phyloP scores from a whole-genome alignment of 305 asterid genomes.

The Euphrasia arctica region DNA sequence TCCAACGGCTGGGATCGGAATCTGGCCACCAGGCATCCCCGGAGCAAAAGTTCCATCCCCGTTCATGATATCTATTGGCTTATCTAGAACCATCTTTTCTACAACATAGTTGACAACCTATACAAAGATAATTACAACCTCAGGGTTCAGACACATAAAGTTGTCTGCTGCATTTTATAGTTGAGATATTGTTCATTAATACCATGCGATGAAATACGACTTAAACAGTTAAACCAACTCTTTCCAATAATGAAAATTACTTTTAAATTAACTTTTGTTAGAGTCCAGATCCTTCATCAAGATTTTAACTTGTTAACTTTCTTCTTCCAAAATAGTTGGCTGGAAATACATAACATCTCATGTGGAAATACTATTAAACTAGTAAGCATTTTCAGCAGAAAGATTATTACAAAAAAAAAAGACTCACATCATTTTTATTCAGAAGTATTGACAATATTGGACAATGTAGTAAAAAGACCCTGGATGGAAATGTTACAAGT shows the following conservation, averaged over 20 bases:
- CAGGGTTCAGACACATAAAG: background rate
- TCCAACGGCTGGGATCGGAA: constrained; percentile 33
- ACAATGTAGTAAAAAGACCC: background rate
- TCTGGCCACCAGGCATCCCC: constrained; percentile 38
- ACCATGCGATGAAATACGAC: constrained; percentile 5
- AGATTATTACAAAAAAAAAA: background rate
- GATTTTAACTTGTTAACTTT: constrained; percentile 4
- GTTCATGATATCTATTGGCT: constrained; percentile 39
- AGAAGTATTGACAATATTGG: background rate
- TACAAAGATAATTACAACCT: constrained; percentile 20
- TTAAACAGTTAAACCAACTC: background rate
- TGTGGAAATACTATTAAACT: background rate
- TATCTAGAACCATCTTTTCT: constrained; percentile 57
- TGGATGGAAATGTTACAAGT: background rate
- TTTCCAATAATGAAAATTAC: background rate
- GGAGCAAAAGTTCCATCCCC: constrained; percentile 36
- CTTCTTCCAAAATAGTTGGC: constrained; percentile 6
- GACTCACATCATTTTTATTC: constrained; percentile 10
- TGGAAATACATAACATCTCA: constrained; percentile 6
- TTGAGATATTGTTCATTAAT: background rate
- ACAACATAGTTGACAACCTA: constrained; percentile 56
- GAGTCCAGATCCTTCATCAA: constrained; percentile 1
- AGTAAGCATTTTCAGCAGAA: constrained; percentile 8
- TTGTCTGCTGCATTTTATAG: constrained; percentile 11
- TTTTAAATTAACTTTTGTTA: no score